Base-by-base conservation (phyloP, 225 moss, liverwort and hornwort genomes). In the Physcomitrellopsis africana region DNA sequence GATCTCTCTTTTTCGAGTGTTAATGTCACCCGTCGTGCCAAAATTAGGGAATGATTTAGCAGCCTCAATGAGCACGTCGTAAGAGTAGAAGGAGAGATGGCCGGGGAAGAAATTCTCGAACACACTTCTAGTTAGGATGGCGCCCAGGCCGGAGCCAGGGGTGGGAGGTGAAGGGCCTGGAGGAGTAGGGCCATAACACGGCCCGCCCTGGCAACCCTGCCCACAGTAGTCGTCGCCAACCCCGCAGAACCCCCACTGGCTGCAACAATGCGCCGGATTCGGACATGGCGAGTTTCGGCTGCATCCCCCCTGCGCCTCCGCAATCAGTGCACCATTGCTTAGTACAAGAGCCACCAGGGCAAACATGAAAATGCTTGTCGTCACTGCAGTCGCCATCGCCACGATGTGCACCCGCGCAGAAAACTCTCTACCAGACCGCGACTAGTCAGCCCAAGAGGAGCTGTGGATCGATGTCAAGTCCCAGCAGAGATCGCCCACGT, bases 31-130 rank as follows among this genome's bases (percentile, higher is more conserved):
- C 15, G 79, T 79, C 5, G 84, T 82, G 41, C 84, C 84, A 9
- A 87, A 84, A 15, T 71, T 0, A 11, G 87, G 81, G 27, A 81
- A 87, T 11, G 6, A 1, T 41, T 79, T 75, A 3, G 81, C 54
- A 16, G 87, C 87, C 57, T 76, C 54, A 3, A 87, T 74, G 56
- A 87, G 64, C 37, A 44, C 47, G 10, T 82, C 77, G 58, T 87
- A 87, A 1, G 55, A 52, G 80, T 79, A 87, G 71, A 87, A 87
- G 11, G 62, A 0, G 42, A 79, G 59, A 46, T 82, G 81, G 3
- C 45, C 6, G 8, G 84, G 75, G 10, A 84, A 87, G 63, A 84
- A 43, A 42, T 77, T 4, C 72, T 81, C 48, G 70, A 73, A 87
- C 68, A 81, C 49, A 16, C 11, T 26, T 26, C 10, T 55, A 4